Base-by-base conservation (phyloP, 805 yeast genomes). In the Candida tammaniensis region DNA sequence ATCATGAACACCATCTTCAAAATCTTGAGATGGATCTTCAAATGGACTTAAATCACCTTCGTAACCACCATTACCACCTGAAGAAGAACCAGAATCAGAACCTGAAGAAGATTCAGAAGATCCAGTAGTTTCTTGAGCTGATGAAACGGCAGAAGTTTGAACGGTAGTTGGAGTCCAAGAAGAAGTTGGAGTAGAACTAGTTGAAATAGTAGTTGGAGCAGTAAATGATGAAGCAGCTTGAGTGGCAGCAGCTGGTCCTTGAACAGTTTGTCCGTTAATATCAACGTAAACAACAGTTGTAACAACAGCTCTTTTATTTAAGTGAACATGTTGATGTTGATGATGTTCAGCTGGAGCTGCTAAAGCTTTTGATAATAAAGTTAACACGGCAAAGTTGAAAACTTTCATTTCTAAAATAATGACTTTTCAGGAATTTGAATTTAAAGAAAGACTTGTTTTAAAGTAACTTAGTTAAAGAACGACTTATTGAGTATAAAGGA, bases 1-100 rank as follows among this genome's bases (percentile, higher is more conserved):
- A 40, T 70, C 60, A 52, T 78, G 54, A 25, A 62, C 69, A 57
- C 95, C 95, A 55, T 87, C 95, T 54, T 68, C 62, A 64, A 93
- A 91, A 32, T 64, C 62, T 27, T 58, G 64, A 38, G 71, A 44
- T 51, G 96, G 93, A 49, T 59, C 68, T 8, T 64, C 48, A 66
- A 67, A 85, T 40, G 72, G 61, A 24, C 65, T 36, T 44, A 86
- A 72, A 57, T 78, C 86, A 49, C 93, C 93, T 16, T 53, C 44
- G 35, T 59, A 51, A 31, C 64, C 59, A 35, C 58, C 51, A 19
- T 61, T 47, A n/a, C 41, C 35, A 11, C 52, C 15, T 14, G 30
- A 17, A 13, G 40, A 12, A 17, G 25, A 32, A n/a, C 34, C 23
- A 24, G 39, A 21, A 17, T 27, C 15, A 19, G 35, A 18, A 14